phyloP scores from a whole-genome alignment of 2,329 filamentous ascomycete genomes.

The Fusarium abutilonis region DNA sequence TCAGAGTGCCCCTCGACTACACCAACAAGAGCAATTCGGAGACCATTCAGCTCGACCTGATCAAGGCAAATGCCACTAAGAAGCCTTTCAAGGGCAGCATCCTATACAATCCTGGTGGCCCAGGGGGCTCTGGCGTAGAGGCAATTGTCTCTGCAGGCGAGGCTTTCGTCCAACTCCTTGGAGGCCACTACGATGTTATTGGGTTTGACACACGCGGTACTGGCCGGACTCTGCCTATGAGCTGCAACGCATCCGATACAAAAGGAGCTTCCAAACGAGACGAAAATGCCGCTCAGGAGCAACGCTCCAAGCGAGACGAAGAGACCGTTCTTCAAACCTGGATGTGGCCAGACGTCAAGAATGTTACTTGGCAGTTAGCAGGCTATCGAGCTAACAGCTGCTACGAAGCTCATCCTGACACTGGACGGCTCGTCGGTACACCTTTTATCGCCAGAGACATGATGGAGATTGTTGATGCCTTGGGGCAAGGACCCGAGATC shows the following conservation, averaged over 20 bases:
- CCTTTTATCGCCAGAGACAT: slow-evolving; percentile 52
- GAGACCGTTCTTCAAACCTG: not conserved
- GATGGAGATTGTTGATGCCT: slow-evolving; percentile 51
- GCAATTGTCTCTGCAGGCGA: not conserved
- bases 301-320: not conserved
- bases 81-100: slow-evolving; percentile 50
- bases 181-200: slow-evolving; percentile 17
- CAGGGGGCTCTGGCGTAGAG: slow-evolving; percentile 39
- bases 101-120: slow-evolving; percentile 53
- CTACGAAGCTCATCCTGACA: slow-evolving; percentile 31
- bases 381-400: slow-evolving; percentile 31
- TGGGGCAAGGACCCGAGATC: slow-evolving; percentile 48
- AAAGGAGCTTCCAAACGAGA: not conserved
- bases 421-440: slow-evolving; percentile 45
- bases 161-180: slow-evolving; percentile 1
- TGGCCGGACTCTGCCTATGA: not conserved
- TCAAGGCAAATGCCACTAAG: slow-evolving; percentile 45
- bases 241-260: not conserved
- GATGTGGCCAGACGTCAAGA: not conserved
- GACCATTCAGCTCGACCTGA: slow-evolving; percentile 47
- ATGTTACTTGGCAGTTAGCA: not conserved
- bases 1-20: slow-evolving; percentile 55
- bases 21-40: slow-evolving; percentile 39
- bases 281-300: not conserved
- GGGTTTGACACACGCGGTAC: not conserved